Base-by-base conservation (phyloP, 2,329 filamentous ascomycete genomes). In the Cadophora sp. region DNA sequence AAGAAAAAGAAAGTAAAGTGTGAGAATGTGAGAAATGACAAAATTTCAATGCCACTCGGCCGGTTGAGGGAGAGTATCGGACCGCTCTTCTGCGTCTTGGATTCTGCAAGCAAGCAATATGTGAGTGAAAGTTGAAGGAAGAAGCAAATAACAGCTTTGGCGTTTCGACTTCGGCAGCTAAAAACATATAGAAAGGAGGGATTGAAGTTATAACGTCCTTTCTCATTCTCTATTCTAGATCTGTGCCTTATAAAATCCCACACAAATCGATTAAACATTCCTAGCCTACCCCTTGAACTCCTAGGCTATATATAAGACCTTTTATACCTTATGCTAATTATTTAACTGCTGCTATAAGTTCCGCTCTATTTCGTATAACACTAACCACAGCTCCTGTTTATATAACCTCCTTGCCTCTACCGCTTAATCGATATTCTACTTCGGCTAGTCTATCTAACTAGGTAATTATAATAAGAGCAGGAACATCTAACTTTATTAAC, bases 351-450 rank as follows among this genome's bases (percentile, higher is more conserved):
- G 79, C 83, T 82, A 89, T 86, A 69, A 98, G 81, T 79, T 97
- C 95, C 34, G 93, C 94, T 0, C 96, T 96, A 66, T 88, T 91
- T 69, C 96, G 86, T 51, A 99, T 87, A 5, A 97, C 92, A 1
- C 95, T 96, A 12, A 98, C 93, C 56, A 97, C 85, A 0, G 94
- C 96, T 7, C 96, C 95, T 0, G 96, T 98, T 83, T 99, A 96
- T 68, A 99, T 87, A 6, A 84, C 83, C 81, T 99, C 96, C 68
- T 89, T 94, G 1, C 92, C 94, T 26, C 96, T 96, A 53, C 93
- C 92, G 40, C 94, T 92, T 6, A 99, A 83, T 70, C 96, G 85
- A 80, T 97, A 97, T 82, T 99, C 96, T 62, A 99, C 92, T 74
- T 97, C 92, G 0, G 95, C 94, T 65, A 99, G 82, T 0, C 94